Evolutionary conservation across 2,329 filamentous ascomycete species (phyloP), one percentile per base, ranked within the genome.

Genomic region (Aspergillus unguis): DNA sequence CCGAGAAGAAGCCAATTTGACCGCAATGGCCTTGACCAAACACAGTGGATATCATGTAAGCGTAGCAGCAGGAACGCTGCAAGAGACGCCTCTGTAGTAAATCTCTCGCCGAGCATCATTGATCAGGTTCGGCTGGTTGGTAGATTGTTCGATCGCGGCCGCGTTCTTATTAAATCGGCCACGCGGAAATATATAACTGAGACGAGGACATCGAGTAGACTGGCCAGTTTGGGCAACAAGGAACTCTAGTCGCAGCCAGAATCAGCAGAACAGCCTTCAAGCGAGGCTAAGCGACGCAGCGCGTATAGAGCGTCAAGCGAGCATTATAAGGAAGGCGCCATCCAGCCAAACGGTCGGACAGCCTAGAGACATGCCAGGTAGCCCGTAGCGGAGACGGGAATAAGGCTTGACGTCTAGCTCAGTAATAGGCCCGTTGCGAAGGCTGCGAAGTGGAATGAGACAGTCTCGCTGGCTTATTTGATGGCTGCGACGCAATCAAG

Each of bases 401-500:
- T 17, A 17, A 17, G 17, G 17, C 10, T n/a, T 38, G 36, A n/a
- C 17, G n/a, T 25, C n/a, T 8, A 7, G 17, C 17, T 38, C 17
- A 38, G 10, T 17, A n/a, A 8, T 25, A 4, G 7, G 10, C 17
- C 17, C 17, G 5, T 43, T 29, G 26, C 17, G 11, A 27, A 29
- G 11, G 44, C 33, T 46, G 32, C 33, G 26, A 37, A 32, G 9
- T n/a, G n/a, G 45, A 35, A 38, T 31, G n/a, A 44, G 23, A 50
- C 37, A 35, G 47, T 42, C 45, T 42, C n/a, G 38, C 36, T 47
- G 44, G 50, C 42, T 46, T 42, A 35, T 36, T 38, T 45, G 28
- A 36, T 10, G 32, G 31, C 28, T 41, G 25, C 8, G 11, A 40
- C 27, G 37, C 23, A 48, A 62, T 76, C 71, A 86, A 57, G 83